Conservation (phyloP, 2,329 filamentous ascomycete genomes). For the Pseudogymnoascus sp. region DNA sequence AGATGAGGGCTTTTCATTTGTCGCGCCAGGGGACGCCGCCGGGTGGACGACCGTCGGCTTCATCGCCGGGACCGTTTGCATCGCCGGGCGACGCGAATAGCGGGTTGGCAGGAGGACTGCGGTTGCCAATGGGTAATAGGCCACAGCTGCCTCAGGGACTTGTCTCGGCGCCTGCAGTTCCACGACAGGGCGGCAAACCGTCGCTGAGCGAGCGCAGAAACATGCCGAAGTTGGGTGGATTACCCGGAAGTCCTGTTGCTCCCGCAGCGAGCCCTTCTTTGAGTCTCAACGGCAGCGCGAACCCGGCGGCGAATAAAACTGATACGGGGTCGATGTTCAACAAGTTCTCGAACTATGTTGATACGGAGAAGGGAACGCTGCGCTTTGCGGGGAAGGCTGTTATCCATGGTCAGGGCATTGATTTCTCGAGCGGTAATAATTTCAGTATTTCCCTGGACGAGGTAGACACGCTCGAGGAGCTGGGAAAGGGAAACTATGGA, state of each 20-base stretch:
- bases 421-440: conserved; percentile 81
- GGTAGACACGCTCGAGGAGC: conserved; percentile 83
- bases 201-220: conserved; percentile 63
- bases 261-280: conserved; percentile 12
- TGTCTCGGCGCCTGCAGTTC: conserved; percentile 45
- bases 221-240: conserved; percentile 48
- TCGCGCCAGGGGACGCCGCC: conserved; percentile 53
- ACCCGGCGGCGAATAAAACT: conserved; percentile 17
- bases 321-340: conserved; percentile 45
- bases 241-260: conserved; percentile 22
- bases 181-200: conserved; percentile 35
- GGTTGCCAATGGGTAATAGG: conserved; percentile 38
- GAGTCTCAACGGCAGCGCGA: conserved; percentile 15
- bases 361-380: conserved; percentile 83
- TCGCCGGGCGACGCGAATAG: conserved; percentile 17
- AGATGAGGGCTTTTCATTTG: conserved; percentile 63
- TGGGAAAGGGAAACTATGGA: conserved; percentile 97
- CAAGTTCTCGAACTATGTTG: conserved; percentile 75
- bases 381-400: conserved; percentile 90
- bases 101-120: conserved; percentile 39
- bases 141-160: conserved; percentile 35
- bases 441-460: conserved; percentile 96
- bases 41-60: conserved; percentile 23
- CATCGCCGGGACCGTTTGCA: conserved; percentile 15
- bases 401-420: conserved; percentile 80